Percentiles rank a stretch among this genome's conserved stretches.
Conservation (phyloP, 2,329 filamentous ascomycete genomes). For the Penicillium sp. region DNA sequence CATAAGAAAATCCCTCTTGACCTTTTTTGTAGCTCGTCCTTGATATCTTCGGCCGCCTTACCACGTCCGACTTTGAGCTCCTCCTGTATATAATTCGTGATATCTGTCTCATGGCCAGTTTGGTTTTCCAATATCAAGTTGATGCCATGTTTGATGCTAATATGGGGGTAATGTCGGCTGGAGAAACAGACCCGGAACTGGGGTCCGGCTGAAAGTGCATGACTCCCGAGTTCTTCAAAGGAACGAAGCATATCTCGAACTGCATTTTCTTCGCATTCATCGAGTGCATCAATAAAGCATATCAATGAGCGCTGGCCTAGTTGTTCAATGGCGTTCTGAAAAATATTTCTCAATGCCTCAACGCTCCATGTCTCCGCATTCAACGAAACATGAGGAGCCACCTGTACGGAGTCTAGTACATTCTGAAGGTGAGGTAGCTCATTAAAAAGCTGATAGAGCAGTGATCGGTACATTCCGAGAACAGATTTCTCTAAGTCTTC, state of each 20-base stretch:
- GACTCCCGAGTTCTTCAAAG: constrained; percentile 30
- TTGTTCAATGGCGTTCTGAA: constrained; percentile 8
- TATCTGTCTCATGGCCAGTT: constrained; percentile 32
- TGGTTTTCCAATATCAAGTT: constrained; percentile 38
- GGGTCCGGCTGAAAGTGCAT: constrained; percentile 9
- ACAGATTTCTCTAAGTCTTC: constrained; percentile 21
- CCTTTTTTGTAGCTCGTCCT: constrained; percentile 31
- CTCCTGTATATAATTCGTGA: constrained; percentile 5
- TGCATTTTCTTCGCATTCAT: constrained; percentile 42
- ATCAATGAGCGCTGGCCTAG: constrained; percentile 19
- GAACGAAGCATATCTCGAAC: constrained; percentile 35
- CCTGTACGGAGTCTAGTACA: neutral
- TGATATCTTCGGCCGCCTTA: constrained; percentile 2
- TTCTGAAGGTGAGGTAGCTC: constrained; percentile 18
- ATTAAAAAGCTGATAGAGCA: constrained; percentile 25
- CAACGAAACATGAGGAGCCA: no score
- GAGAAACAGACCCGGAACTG: constrained; percentile 36
- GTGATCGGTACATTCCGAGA: constrained; percentile 26
- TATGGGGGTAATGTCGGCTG: constrained; percentile 44
- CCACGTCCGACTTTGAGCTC: neutral
- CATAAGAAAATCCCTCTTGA: constrained; percentile 46
- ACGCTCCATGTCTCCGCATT: neutral
- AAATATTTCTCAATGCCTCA: neutral
- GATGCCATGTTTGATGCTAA: constrained; percentile 28
- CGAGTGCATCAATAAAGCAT: constrained; percentile 45